A percentile compares a stretch with the other conserved stretches of the same genome.
phyloP scores from a whole-genome alignment of 306 rosid species.

The Cucurbita pepo region DNA sequence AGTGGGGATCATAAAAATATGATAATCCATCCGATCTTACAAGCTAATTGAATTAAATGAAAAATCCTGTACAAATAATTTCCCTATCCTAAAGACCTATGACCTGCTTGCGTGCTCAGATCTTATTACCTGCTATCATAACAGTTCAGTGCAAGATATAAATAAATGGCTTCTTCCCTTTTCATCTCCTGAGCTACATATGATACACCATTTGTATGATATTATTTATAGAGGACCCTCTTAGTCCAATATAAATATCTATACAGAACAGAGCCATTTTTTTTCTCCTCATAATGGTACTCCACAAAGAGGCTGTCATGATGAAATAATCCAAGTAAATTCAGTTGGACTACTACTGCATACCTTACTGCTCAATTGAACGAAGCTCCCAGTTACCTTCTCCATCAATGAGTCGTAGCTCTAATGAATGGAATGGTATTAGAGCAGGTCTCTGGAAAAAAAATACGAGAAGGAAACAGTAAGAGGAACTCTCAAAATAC shows the following conservation, averaged over 20 bases:
- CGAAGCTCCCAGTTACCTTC: slow-evolving; percentile 99
- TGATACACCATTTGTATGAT: background rate
- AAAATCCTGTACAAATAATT: slow-evolving; percentile 1
- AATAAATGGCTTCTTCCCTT: background rate
- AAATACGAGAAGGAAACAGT: slow-evolving; percentile 3
- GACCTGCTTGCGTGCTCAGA: background rate
- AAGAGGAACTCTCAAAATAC: background rate
- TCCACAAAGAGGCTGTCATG: background rate
- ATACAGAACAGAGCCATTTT: background rate
- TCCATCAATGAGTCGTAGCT: slow-evolving; percentile 82
- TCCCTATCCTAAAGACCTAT: background rate
- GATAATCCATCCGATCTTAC: background rate
- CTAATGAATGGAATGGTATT: slow-evolving; percentile 74
- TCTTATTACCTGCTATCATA: background rate
- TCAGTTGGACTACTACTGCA: background rate
- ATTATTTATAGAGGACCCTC: background rate
- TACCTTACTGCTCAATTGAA: slow-evolving; percentile 34
- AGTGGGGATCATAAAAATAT: background rate
- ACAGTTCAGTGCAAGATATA: background rate
- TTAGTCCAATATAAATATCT: background rate
- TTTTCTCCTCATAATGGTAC: background rate
- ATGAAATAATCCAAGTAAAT: background rate
- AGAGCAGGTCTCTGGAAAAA: slow-evolving; percentile 78
- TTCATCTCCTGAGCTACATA: background rate
- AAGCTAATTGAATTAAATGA: background rate